Evolutionary conservation across 805 yeast species (phyloP).

Genomic region (Barnettozyma wickerhamii): DNA sequence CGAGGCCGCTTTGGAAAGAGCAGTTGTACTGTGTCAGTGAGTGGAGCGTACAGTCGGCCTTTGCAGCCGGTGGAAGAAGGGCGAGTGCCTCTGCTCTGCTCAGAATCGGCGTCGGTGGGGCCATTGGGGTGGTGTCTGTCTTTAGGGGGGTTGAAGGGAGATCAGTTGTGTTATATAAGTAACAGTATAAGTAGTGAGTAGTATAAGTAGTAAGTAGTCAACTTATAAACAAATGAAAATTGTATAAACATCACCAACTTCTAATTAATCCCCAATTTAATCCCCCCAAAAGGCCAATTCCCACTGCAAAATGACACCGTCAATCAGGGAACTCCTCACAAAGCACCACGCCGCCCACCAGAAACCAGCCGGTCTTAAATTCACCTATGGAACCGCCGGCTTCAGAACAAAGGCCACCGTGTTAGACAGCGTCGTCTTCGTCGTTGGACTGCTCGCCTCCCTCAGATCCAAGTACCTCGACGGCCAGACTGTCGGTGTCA

Average conservation of each 20-base stretch:
- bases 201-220: too few relatives aligned
- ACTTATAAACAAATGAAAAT: too few relatives aligned
- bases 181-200: too few relatives aligned
- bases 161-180: too few relatives aligned
- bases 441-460: slow-evolving; percentile 79
- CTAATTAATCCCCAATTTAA: too few relatives aligned
- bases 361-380: slow-evolving; percentile 41
- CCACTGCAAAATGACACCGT: slow-evolving; percentile 10
- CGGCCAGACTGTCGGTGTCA: slow-evolving; percentile 81
- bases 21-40: slow-evolving; percentile 45
- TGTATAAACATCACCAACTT: too few relatives aligned
- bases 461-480: slow-evolving; percentile 69
- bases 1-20: slow-evolving; percentile 37
- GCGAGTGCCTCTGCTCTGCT: slow-evolving; percentile 29
- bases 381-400: slow-evolving; percentile 95
- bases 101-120: slow-evolving; percentile 47
- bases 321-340: slow-evolving; percentile 12
- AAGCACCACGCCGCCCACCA: slow-evolving; percentile 19
- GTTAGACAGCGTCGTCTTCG: slow-evolving; percentile 76
- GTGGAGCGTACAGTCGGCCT: slow-evolving; percentile 29
- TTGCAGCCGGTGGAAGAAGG: slow-evolving; percentile 20
- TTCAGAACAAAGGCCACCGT: slow-evolving; percentile 71
- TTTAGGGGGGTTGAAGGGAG: too few relatives aligned
- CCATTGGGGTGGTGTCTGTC: too few relatives aligned
- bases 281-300: too few relatives aligned